Percentiles rank a stretch among this genome's conserved stretches.
These are phyloP conservation scores for Coelastrella sp. DNA, from an alignment of 139 green algal species.

Conservation along the genomic window DNA sequence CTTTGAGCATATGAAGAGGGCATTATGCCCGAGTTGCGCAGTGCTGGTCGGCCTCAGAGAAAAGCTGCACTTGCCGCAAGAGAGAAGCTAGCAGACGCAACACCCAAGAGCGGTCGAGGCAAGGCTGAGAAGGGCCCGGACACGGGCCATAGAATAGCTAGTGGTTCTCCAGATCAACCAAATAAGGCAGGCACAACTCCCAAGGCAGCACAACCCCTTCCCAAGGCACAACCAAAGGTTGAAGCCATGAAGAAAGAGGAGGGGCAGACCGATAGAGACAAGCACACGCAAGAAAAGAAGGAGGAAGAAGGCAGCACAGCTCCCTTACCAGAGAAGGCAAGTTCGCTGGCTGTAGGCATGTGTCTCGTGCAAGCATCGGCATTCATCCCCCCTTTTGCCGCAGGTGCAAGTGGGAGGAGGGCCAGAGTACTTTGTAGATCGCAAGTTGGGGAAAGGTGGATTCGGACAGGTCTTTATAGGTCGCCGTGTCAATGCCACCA, in stretches of 20 bases:
- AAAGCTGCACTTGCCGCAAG: slow-evolving; percentile 43
- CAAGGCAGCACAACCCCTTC: neutral
- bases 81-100: slow-evolving; percentile 30
- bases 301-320: slow-evolving; percentile 74
- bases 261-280: slow-evolving; percentile 31
- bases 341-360: neutral
- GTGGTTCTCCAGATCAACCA: neutral
- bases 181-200: neutral
- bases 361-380: neutral
- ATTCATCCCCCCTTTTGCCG: neutral
- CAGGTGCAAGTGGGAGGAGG: slow-evolving; percentile 90
- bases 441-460: slow-evolving; percentile 94
- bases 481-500: slow-evolving; percentile 67
- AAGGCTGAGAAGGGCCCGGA: slow-evolving; percentile 1
- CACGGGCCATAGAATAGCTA: neutral
- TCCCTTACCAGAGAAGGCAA: slow-evolving; percentile 76
- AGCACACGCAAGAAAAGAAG: slow-evolving; percentile 58
- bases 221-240: neutral
- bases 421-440: slow-evolving; percentile 90
- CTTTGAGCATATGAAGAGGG: slow-evolving; percentile 16
- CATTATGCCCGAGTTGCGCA: slow-evolving; percentile 26
- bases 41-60: slow-evolving; percentile 31
- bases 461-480: slow-evolving; percentile 96
- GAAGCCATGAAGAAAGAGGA: slow-evolving; percentile 48
- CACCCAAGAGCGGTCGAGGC: slow-evolving; percentile 1